These are phyloP conservation scores for Tephrocybe sp. DNA, from an alignment of 768 basidiomycete genomes.

Conservation along the genomic window DNA sequence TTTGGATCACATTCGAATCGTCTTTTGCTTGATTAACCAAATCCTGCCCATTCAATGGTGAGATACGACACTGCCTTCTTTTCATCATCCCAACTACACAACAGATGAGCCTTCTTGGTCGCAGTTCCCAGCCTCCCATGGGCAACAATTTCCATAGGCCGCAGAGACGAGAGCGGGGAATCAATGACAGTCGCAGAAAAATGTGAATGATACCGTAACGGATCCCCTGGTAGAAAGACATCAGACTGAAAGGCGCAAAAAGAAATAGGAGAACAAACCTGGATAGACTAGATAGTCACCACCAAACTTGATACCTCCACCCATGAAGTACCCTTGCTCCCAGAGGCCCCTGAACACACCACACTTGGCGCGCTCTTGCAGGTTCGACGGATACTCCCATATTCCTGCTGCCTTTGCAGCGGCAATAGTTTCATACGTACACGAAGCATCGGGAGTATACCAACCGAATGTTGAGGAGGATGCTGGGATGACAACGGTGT, in stretches of 20 bases:
- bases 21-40: slow-evolving; percentile 49
- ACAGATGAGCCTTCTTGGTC: slow-evolving; percentile 92
- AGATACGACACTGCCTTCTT: slow-evolving; percentile 66
- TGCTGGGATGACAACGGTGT: slow-evolving; percentile 63
- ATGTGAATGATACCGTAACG: slow-evolving; percentile 94
- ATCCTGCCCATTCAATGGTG: slow-evolving; percentile 85
- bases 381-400: slow-evolving; percentile 72
- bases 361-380: slow-evolving; percentile 70
- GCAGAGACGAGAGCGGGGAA: slow-evolving; percentile 53
- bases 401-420: slow-evolving; percentile 65
- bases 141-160: slow-evolving; percentile 93
- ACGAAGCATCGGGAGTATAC: slow-evolving; percentile 47
- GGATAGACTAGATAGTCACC: slow-evolving; percentile 97
- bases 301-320: slow-evolving; percentile 90
- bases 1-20: not conserved
- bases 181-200: slow-evolving; percentile 84
- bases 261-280: slow-evolving; percentile 44
- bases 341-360: slow-evolving; percentile 78
- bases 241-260: not conserved
- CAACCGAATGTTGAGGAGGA: slow-evolving; percentile 63
- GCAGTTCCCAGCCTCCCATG: slow-evolving; percentile 95
- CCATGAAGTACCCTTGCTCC: slow-evolving; percentile 84
- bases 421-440: slow-evolving; percentile 52
- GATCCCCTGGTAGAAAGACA: slow-evolving; percentile 62
- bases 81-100: slow-evolving; percentile 85